Conservation (phyloP, 2,329 filamentous ascomycete genomes). For the Zymoseptoria crescenta region DNA sequence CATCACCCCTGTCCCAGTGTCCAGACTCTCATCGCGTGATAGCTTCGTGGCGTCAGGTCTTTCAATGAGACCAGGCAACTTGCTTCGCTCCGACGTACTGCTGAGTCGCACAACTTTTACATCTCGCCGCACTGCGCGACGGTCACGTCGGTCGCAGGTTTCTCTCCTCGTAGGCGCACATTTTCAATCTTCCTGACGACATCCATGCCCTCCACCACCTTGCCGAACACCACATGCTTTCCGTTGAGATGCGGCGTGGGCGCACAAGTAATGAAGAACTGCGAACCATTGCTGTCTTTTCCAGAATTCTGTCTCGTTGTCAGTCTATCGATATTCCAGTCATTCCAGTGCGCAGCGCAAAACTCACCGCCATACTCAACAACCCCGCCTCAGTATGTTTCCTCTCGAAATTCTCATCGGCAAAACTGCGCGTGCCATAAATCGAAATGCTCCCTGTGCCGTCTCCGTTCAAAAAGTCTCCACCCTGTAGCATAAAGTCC, state of each 20-base stretch:
- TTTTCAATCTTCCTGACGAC: constrained; percentile 88
- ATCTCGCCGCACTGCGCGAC: constrained; percentile 90
- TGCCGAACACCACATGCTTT: constrained; percentile 94
- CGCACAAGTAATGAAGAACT: constrained; percentile 95
- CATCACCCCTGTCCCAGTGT: background rate
- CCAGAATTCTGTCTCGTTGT: no score
- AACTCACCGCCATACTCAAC: constrained; percentile 82
- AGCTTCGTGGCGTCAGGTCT: background rate
- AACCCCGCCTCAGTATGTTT: constrained; percentile 74
- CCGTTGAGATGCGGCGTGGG: constrained; percentile 79
- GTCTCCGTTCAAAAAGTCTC: constrained; percentile 89
- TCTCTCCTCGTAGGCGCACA: constrained; percentile 74
- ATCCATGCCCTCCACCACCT: constrained; percentile 82
- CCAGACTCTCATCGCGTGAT: background rate
- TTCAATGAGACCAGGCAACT: background rate
- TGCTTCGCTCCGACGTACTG: background rate
- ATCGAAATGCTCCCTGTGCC: constrained; percentile 81
- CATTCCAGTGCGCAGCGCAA: no score
- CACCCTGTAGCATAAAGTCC: constrained; percentile 96
- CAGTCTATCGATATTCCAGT: no score
- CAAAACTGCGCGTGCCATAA: constrained; percentile 76
- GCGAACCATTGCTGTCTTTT: constrained; percentile 84
- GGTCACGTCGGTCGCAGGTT: constrained; percentile 75
- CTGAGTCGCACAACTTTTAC: constrained; percentile 39
- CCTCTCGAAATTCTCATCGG: constrained; percentile 79